Evolutionary conservation across 2,329 filamentous ascomycete species (phyloP).

Genomic region (Botrytis fragariae): DNA sequence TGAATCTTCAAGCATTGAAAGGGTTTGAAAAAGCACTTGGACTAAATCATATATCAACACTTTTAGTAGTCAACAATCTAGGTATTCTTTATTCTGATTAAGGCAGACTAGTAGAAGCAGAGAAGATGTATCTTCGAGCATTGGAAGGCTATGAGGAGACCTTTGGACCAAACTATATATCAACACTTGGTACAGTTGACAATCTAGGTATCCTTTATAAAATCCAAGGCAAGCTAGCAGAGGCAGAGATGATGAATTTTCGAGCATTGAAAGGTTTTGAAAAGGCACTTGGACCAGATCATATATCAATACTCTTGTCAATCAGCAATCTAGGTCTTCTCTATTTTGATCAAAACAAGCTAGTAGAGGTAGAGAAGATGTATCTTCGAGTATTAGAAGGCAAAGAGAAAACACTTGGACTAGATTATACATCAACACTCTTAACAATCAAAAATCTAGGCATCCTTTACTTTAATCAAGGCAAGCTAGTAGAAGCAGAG

Average conservation of each 20-base stretch:
- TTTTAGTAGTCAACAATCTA: conserved; percentile 24
- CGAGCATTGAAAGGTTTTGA: conserved; percentile 17
- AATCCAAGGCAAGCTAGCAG: conserved; percentile 11
- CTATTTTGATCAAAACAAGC: conserved; percentile 12
- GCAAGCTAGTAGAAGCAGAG: conserved; percentile 24
- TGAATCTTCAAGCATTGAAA: conserved; percentile 22
- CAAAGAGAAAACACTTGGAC: conserved; percentile 10
- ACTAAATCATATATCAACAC: conserved; percentile 25
- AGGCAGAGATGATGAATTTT: conserved; percentile 25
- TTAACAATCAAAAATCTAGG: conserved; percentile 21
- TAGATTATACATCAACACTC: conserved; percentile 19
- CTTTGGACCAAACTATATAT: neutral
- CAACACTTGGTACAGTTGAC: no score
- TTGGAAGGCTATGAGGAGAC: conserved; percentile 19
- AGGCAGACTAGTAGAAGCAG: conserved; percentile 19
- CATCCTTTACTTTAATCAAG: conserved; percentile 6
- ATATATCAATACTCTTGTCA: neutral
- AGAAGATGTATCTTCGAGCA: conserved; percentile 23
- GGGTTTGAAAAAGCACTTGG: conserved; percentile 24
- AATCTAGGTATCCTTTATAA: neutral
- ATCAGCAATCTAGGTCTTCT: conserved; percentile 6
- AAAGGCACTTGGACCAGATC: conserved; percentile 10
- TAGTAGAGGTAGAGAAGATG: conserved; percentile 16
- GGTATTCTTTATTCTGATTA: conserved; percentile 17
- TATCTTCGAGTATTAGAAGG: conserved; percentile 22